Percentiles rank a stretch among this genome's conserved stretches.
phyloP scores from a whole-genome alignment of 169 alveolate species.

The Cryptosporidium canis region DNA sequence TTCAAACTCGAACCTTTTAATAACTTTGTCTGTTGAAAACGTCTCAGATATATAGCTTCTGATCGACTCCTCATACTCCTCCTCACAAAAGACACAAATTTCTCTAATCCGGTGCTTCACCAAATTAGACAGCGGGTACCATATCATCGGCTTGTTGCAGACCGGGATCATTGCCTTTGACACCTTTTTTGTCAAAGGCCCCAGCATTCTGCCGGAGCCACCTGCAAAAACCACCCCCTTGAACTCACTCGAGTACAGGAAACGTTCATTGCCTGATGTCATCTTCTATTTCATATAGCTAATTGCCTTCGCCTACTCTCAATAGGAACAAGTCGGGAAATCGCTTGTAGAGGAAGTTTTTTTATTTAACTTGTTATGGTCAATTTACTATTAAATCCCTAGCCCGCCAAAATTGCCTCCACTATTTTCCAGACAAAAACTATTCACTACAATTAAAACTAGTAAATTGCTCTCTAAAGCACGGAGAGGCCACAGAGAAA shows the following conservation, averaged over 20 bases:
- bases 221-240: constrained; percentile 77
- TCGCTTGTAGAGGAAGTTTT: background rate
- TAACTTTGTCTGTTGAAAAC: background rate
- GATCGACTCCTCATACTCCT: background rate
- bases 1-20: constrained; percentile 21
- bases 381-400: background rate
- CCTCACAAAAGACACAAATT: constrained; percentile 43
- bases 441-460: background rate
- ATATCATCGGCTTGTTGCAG: constrained; percentile 74
- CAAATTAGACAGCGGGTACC: constrained; percentile 64
- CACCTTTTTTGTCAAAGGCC: constrained; percentile 50
- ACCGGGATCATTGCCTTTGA: constrained; percentile 75
- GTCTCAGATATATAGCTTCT: constrained; percentile 3
- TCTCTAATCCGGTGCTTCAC: constrained; percentile 35
- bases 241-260: constrained; percentile 42
- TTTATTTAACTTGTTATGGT: background rate
- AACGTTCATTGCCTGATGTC: constrained; percentile 26
- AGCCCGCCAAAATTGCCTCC: background rate
- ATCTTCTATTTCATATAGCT: background rate
- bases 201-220: constrained; percentile 74
- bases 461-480: background rate
- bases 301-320: background rate
- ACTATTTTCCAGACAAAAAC: background rate
- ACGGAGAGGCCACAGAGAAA: background rate
- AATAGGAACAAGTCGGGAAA: background rate